Base-by-base conservation (phyloP, 495 filamentous ascomycete genomes). In the Oleoguttula mirabilis region DNA sequence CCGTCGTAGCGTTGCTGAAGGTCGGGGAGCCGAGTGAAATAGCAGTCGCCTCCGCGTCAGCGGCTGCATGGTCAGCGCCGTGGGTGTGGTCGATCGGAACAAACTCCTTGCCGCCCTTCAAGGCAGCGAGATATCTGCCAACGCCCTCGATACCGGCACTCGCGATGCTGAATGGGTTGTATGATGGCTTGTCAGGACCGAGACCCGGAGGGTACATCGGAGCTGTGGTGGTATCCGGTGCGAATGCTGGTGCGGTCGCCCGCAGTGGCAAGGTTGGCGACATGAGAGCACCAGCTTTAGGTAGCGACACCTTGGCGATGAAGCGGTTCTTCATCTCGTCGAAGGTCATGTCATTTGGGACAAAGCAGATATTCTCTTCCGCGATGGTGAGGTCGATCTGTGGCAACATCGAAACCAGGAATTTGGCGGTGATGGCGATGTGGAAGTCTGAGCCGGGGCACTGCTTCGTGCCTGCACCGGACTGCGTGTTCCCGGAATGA, bases 341-440 rank as follows among this genome's bases (percentile, higher is more conserved):
- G 37, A 22, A 12, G 28, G 37, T 8, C 37, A 39, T 39, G 6
- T 39, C 21, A n/a, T n/a, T n/a, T n/a, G n/a, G n/a, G n/a, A n/a
- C n/a, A n/a, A n/a, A n/a, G n/a, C n/a, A n/a, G n/a, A n/a, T n/a
- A n/a, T n/a, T n/a, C n/a, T n/a, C n/a, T n/a, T n/a, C n/a, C n/a
- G n/a, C n/a, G n/a, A n/a, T n/a, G n/a, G n/a, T n/a, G 37, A 39
- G 37, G 28, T 39, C 23, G 37, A 39, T 16, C n/a, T 39, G 4
- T 11, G 37, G 37, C 20, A 39, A 22, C 3, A 39, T 39, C 3
- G 30, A 10, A 3, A 25, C 21, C 31, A 44, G 24, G 25, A 44
- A n/a, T 28, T 44, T 30, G 7, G 22, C 27, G 31, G 36, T 15
- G 31, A 44, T 15, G 12, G 37, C 37, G 37, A 25, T 25, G 16